Percentiles rank a stretch among this genome's conserved stretches.
These are phyloP conservation scores for Daldinia sp. DNA, from an alignment of 2,329 filamentous ascomycete genomes.

Conservation along the genomic window DNA sequence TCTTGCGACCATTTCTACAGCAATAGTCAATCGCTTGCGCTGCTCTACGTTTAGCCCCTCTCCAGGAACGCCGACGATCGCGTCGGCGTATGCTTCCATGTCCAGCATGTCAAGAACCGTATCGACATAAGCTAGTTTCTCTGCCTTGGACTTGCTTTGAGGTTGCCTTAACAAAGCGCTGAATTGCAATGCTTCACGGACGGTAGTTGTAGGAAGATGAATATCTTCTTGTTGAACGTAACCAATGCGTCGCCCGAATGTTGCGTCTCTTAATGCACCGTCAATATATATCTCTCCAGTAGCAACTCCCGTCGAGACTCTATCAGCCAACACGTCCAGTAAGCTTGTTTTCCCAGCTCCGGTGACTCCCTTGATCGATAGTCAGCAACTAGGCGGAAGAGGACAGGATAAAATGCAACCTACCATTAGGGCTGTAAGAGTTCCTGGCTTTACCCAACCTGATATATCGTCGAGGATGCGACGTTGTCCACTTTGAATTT, in stretches of 20 bases:
- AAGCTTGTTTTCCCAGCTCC: conserved; percentile 92
- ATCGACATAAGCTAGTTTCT: conserved; percentile 85
- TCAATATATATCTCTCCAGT: conserved; percentile 1
- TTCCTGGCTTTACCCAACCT: conserved; percentile 88
- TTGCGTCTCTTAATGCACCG: conserved; percentile 69
- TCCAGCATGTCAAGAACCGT: conserved; percentile 86
- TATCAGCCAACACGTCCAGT: conserved; percentile 82
- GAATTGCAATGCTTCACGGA: conserved; percentile 85
- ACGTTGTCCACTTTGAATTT: conserved; percentile 78
- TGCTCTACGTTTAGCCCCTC: conserved; percentile 77
- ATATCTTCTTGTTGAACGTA: conserved; percentile 94
- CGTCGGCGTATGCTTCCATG: conserved; percentile 86
- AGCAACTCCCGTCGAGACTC: conserved; percentile 76
- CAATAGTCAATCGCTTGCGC: conserved; percentile 69
- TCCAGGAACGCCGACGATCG: conserved; percentile 86
- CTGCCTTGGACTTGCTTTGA: conserved; percentile 66
- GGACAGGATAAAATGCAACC: not conserved
- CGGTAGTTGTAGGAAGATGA: conserved; percentile 81
- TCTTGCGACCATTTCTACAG: conserved; percentile 86
- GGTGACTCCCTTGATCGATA: conserved; percentile 73
- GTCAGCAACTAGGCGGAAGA: not conserved
- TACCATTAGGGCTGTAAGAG: conserved; percentile 81
- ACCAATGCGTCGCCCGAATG: too few relatives aligned
- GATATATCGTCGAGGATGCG: conserved; percentile 12
- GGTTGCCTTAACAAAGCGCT: conserved; percentile 84